Conservation (phyloP, 805 yeast genomes). For the Pichia insulana region DNA sequence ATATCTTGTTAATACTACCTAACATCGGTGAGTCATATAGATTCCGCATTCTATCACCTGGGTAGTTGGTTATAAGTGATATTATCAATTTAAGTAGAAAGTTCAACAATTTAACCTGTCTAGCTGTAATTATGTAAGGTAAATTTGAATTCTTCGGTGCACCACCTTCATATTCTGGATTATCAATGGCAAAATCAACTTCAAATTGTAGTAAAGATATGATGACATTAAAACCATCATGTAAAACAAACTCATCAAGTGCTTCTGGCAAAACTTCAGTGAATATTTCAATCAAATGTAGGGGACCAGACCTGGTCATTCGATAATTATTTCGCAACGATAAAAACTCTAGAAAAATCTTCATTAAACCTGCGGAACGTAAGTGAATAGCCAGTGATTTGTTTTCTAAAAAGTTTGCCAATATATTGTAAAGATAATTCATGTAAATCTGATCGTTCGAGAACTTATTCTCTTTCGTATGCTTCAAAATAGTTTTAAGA, state of each 20-base stretch:
- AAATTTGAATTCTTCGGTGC: conserved; percentile 45
- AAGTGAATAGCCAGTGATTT: conserved; percentile 47
- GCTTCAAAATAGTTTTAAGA: conserved; percentile 51
- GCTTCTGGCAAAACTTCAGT: conserved; percentile 39
- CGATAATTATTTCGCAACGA: conserved; percentile 41
- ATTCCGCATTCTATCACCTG: conserved; percentile 78
- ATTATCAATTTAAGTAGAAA: conserved; percentile 55
- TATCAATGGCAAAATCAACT: conserved; percentile 50
- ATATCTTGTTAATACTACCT: conserved; percentile 46
- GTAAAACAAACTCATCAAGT: conserved; percentile 53
- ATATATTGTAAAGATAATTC: conserved; percentile 45
- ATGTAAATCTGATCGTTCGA: conserved; percentile 21
- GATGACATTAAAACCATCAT: conserved; percentile 56
- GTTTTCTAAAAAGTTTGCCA: conserved; percentile 53
- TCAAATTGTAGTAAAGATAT: conserved; percentile 56
- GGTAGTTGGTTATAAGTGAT: conserved; percentile 58
- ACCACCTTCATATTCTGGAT: conserved; percentile 48
- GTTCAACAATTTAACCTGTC: conserved; percentile 52
- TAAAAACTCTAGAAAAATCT: conserved; percentile 55
- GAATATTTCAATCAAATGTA: conserved; percentile 45
- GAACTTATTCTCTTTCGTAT: conserved; percentile 29
- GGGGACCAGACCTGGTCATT: conserved; percentile 54
- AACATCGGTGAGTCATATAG: conserved; percentile 80
- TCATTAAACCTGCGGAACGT: conserved; percentile 68
- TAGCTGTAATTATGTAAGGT: conserved; percentile 44